These are phyloP conservation scores for Lycium ferocissimum DNA, from an alignment of 257 asterid genomes.

Conservation along the genomic window DNA sequence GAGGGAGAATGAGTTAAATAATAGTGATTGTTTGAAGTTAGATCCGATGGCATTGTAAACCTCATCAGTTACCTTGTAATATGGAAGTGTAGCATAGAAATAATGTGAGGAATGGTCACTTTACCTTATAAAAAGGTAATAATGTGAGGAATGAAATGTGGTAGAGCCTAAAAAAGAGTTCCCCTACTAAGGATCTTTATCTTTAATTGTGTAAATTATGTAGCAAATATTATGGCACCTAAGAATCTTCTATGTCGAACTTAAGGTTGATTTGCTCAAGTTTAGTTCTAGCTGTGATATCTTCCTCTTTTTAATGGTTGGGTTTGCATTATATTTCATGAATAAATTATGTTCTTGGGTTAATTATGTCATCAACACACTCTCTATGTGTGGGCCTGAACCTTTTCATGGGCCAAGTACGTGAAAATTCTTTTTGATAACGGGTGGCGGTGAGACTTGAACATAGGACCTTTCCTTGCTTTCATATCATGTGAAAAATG, in stretches of 20 bases:
- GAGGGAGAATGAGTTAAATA: neutral
- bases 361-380: neutral
- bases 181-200: neutral
- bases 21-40: neutral
- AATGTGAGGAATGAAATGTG: neutral
- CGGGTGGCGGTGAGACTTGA: neutral
- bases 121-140: neutral
- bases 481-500: neutral
- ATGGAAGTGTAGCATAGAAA: neutral
- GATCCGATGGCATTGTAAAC: neutral
- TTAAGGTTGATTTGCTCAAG: neutral
- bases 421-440: constrained; percentile 9
- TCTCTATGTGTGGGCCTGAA: neutral
- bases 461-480: neutral
- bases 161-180: neutral
- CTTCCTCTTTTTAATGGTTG: constrained; percentile 2
- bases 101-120: neutral
- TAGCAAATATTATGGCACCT: neutral
- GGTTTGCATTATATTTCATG: neutral
- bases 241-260: neutral
- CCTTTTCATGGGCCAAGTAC: neutral
- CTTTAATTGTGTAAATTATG: neutral
- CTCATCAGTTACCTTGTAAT: neutral
- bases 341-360: neutral
- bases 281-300: neutral